Conservation (phyloP, 2,329 filamentous ascomycete species). For the Ascochyta viciae-villosae region DNA sequence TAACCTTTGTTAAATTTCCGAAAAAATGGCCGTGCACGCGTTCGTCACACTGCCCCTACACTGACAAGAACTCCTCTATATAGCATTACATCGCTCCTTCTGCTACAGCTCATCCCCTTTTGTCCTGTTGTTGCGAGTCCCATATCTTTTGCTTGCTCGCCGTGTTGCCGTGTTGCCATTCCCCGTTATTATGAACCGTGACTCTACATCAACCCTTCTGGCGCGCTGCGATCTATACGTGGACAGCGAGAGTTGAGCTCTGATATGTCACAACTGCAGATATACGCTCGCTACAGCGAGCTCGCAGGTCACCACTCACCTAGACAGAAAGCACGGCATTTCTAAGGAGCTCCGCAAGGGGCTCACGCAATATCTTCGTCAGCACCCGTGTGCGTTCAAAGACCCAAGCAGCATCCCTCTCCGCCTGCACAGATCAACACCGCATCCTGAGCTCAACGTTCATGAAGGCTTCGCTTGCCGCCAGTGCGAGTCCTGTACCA, state of each 20-base stretch:
- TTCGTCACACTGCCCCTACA: too few relatives aligned
- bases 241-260: not conserved
- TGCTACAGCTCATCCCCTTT: not conserved
- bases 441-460: slow-evolving; percentile 3
- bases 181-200: not conserved
- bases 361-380: slow-evolving; percentile 2
- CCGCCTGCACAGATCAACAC: not conserved
- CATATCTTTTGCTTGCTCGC: slow-evolving; percentile 1
- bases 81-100: not conserved
- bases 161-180: slow-evolving; percentile 1
- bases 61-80: too few relatives aligned
- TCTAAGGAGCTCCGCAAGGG: slow-evolving; percentile 6
- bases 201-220: not conserved
- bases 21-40: slow-evolving; percentile 4
- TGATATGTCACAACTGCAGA: not conserved
- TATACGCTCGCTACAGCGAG: not conserved
- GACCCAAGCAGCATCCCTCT: not conserved
- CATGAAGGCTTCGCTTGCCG: slow-evolving; percentile 6
- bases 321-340: slow-evolving; percentile 6
- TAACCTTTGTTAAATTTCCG: slow-evolving; percentile 9
- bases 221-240: not conserved
- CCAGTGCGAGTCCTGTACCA: slow-evolving; percentile 6
- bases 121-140: not conserved
- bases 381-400: slow-evolving; percentile 1
- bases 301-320: slow-evolving; percentile 1